Conservation (phyloP, 2,329 filamentous ascomycete genomes). For the Aschersonia sp. region DNA sequence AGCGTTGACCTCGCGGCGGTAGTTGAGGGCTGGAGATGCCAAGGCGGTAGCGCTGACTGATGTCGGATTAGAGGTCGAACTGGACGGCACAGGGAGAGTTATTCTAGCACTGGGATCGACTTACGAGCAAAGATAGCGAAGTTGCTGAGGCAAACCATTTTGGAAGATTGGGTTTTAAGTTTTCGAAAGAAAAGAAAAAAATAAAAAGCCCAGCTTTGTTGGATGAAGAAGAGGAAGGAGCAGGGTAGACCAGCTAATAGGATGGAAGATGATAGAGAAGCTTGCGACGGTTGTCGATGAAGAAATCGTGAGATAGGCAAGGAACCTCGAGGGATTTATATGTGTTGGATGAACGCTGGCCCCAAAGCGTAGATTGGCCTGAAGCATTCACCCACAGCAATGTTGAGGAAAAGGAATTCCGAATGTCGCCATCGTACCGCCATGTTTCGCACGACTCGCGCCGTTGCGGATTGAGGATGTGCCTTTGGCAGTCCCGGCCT, state of each 20-base stretch:
- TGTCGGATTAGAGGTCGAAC: background rate
- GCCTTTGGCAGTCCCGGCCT: too few relatives aligned
- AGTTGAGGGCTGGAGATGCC: constrained; percentile 1
- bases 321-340: too few relatives aligned
- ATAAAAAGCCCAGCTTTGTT: background rate
- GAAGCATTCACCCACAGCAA: too few relatives aligned
- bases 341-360: too few relatives aligned
- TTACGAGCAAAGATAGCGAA: constrained; percentile 3
- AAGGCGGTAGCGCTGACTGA: constrained; percentile 4
- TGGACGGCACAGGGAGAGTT: background rate
- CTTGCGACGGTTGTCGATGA: background rate
- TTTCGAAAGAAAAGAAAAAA: background rate
- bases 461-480: too few relatives aligned
- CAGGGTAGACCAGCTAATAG: background rate
- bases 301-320: background rate
- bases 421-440: too few relatives aligned
- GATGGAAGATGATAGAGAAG: background rate
- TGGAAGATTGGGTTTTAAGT: background rate
- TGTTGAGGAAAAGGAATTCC: too few relatives aligned
- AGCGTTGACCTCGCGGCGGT: background rate
- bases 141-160: constrained; percentile 4
- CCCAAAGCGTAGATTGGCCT: too few relatives aligned
- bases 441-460: too few relatives aligned
- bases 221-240: background rate
- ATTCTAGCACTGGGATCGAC: background rate